A percentile compares a stretch with the other conserved stretches of the same genome.
Conservation (phyloP, 2,329 filamentous ascomycete genomes). For the Nigrospora sphaerica region DNA sequence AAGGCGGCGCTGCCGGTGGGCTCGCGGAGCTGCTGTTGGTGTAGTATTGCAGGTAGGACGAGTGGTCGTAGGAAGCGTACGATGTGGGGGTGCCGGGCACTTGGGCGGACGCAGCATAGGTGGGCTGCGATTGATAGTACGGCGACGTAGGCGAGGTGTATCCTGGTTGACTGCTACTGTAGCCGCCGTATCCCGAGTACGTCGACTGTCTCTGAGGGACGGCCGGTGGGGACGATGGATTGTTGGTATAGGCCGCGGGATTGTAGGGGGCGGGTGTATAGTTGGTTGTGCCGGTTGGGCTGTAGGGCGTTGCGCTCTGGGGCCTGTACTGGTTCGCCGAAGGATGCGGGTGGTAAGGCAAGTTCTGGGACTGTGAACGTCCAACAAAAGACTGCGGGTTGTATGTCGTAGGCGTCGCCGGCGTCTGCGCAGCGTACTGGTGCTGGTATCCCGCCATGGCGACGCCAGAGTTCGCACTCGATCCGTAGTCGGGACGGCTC, state of each 20-base stretch:
- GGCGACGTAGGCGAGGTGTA: conserved; percentile 21
- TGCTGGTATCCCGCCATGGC: conserved; percentile 45
- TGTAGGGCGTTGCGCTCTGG: conserved; percentile 2
- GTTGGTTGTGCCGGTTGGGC: conserved; percentile 9
- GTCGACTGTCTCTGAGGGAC: conserved; percentile 43
- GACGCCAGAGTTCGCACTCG: conserved; percentile 27
- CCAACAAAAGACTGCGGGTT: conserved; percentile 61
- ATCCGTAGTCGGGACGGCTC: conserved; percentile 30
- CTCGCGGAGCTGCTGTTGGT: conserved; percentile 33
- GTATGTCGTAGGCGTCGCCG: conserved; percentile 49
- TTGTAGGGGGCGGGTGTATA: conserved; percentile 31
- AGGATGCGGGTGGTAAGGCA: conserved; percentile 41
- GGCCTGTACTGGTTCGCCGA: conserved; percentile 14
- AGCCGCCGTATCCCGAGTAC: conserved; percentile 39
- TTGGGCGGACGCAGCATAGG: conserved; percentile 17
- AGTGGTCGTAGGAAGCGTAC: conserved; percentile 31
- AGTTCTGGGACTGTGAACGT: conserved; percentile 43
- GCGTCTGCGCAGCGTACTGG: conserved; percentile 38
- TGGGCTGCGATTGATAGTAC: conserved; percentile 21
- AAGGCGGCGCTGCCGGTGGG: conserved; percentile 26
- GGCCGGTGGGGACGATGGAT: conserved; percentile 17
- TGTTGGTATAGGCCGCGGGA: conserved; percentile 49
- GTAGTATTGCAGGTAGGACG: conserved; percentile 27
- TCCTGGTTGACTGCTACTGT: conserved; percentile 31
- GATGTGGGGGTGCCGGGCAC: conserved; percentile 19